phyloP scores from a whole-genome alignment of 805 yeast genomes.

The Cyberlindnera veronae region DNA sequence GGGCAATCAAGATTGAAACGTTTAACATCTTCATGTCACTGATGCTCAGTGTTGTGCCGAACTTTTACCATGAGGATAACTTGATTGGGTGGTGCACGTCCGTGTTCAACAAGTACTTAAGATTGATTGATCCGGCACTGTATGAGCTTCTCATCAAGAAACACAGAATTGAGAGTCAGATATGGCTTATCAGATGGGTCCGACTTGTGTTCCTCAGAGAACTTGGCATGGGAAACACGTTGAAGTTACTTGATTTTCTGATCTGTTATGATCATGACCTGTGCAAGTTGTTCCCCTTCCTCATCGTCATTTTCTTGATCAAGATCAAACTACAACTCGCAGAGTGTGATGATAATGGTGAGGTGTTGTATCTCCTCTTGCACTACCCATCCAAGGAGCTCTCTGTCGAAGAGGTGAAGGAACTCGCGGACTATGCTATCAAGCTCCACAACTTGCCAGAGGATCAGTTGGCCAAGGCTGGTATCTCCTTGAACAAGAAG shows the following conservation, averaged over 20 bases:
- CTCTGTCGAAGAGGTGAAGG: conserved; percentile 28
- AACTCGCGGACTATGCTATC: conserved; percentile 33
- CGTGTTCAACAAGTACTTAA: conserved; percentile 39
- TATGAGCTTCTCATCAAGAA: conserved; percentile 42
- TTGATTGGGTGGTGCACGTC: conserved; percentile 41
- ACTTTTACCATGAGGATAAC: conserved; percentile 40
- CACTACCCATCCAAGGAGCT: conserved; percentile 39
- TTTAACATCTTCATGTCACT: conserved; percentile 45
- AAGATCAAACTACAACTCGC: conserved; percentile 42
- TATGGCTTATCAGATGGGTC: conserved; percentile 51
- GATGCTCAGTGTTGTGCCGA: conserved; percentile 39
- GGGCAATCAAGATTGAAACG: conserved; percentile 30
- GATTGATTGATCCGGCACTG: conserved; percentile 44
- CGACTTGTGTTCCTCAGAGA: conserved; percentile 45
- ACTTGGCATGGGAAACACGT: conserved; percentile 35
- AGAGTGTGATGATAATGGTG: conserved; percentile 45
- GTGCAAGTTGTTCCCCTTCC: conserved; percentile 35
- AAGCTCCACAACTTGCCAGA: conserved; percentile 33
- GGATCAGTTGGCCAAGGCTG: conserved; percentile 34
- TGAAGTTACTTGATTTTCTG: conserved; percentile 41
- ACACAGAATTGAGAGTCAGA: conserved; percentile 43
- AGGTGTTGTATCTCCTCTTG: conserved; percentile 40
- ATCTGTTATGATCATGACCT: conserved; percentile 30
- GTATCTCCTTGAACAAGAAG: conserved; percentile 37
- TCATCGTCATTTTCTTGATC: conserved; percentile 39